Evolutionary conservation across 164 flowering plant genomes (phyloP).

Genomic region (Hamamelis virginiana): DNA sequence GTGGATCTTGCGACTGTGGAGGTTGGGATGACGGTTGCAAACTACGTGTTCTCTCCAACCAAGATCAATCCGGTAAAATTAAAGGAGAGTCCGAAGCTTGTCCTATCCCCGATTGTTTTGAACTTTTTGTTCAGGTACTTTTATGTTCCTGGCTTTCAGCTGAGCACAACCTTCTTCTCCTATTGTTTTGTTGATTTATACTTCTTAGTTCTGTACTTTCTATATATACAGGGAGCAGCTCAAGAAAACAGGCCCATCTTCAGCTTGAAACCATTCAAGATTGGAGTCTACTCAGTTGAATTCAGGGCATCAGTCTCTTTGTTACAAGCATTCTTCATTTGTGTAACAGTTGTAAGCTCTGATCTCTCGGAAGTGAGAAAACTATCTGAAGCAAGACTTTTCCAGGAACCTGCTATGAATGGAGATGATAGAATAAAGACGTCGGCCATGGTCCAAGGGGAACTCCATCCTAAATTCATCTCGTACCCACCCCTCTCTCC

Average conservation of each 20-base stretch:
- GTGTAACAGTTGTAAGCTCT: conserved; percentile 48
- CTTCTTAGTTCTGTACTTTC: not conserved
- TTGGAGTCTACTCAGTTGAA: conserved; percentile 56
- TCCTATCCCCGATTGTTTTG: conserved; percentile 27
- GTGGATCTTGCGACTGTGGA: conserved; percentile 94
- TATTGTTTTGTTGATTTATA: not conserved
- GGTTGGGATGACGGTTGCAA: conserved; percentile 97
- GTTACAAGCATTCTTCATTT: conserved; percentile 77
- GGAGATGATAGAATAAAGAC: conserved; percentile 15
- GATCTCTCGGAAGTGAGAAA: conserved; percentile 23
- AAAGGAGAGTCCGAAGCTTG: conserved; percentile 17
- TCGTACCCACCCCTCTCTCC: conserved; percentile 74
- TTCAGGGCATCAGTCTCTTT: conserved; percentile 54
- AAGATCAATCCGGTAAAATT: conserved; percentile 15
- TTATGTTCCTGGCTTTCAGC: not conserved
- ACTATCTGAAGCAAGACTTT: conserved; percentile 19
- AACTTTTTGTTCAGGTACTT: conserved; percentile 71
- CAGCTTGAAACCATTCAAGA: conserved; percentile 45
- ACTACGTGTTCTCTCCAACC: conserved; percentile 47
- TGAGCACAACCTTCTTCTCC: not conserved
- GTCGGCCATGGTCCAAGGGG: conserved; percentile 11
- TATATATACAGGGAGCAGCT: conserved; percentile 53
- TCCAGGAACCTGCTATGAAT: conserved; percentile 14
- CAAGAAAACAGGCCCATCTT: conserved; percentile 41
- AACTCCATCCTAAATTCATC: conserved; percentile 33